A percentile compares a stretch with the other conserved stretches of the same genome.
Evolutionary conservation across 805 yeast species (phyloP).

Genomic region (Wickerhamiella kurtzmanii): DNA sequence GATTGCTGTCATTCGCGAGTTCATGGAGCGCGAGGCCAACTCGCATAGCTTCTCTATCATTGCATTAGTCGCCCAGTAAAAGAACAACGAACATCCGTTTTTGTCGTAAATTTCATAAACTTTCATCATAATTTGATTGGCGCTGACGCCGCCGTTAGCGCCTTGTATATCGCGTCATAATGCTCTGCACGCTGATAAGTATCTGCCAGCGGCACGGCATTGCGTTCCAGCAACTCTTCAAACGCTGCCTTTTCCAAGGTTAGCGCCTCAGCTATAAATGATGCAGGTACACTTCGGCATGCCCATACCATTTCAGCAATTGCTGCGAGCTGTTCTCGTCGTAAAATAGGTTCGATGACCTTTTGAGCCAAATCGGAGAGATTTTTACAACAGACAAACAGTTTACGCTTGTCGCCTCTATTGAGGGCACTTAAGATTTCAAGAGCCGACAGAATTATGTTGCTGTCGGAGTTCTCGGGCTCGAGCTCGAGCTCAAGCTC

Average conservation of each 20-base stretch:
- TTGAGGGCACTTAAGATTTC: background rate
- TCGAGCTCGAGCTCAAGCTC: background rate
- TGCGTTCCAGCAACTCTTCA: background rate
- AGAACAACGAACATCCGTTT: background rate
- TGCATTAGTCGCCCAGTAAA: conserved; percentile 32
- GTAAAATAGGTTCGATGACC: background rate
- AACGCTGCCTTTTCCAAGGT: background rate
- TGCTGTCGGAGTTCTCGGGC: background rate
- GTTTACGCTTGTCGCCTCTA: background rate
- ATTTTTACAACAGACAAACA: background rate
- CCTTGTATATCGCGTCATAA: background rate
- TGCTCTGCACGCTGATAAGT: background rate
- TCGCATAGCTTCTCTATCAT: conserved; percentile 51
- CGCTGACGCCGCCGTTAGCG: background rate
- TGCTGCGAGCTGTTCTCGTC: background rate
- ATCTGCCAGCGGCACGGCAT: background rate
- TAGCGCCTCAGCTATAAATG: background rate
- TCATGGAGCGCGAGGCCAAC: conserved; percentile 36
- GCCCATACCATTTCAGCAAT: background rate
- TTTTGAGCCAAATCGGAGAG: background rate
- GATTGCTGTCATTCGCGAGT: conserved; percentile 44
- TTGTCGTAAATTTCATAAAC: background rate
- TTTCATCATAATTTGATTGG: background rate
- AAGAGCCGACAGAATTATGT: background rate
- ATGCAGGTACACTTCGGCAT: background rate